phyloP scores from a whole-genome alignment of 139 green algal species.

The Chlorella sp. region DNA sequence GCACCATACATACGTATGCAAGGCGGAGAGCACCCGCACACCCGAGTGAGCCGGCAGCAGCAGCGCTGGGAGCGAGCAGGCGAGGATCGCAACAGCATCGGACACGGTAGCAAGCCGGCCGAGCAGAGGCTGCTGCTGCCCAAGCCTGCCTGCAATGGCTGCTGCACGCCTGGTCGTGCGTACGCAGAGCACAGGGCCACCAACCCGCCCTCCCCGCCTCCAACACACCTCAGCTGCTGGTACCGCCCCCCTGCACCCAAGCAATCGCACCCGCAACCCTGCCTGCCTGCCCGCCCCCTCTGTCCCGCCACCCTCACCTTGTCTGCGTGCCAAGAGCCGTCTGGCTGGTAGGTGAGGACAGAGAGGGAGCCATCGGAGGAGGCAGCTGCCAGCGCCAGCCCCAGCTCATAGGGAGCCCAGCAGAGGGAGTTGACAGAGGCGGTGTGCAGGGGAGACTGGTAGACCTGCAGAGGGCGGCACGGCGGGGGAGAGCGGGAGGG shows the following conservation, averaged over 20 bases:
- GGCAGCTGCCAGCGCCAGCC: slow-evolving; percentile 86
- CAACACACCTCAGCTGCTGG: not conserved
- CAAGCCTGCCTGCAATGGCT: too few species aligned
- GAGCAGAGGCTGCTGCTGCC: too few species aligned
- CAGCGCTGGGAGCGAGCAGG: too few species aligned
- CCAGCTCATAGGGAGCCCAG: slow-evolving; percentile 95
- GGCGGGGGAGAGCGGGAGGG: too few species aligned
- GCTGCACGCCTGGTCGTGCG: too few species aligned
- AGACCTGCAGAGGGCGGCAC: slow-evolving; percentile 50
- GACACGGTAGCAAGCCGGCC: too few species aligned
- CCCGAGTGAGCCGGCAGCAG: too few species aligned
- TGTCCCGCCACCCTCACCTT: slow-evolving; percentile 54
- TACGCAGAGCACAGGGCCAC: too few species aligned
- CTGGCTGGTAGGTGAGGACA: slow-evolving; percentile 72
- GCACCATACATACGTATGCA: too few species aligned
- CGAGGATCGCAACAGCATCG: too few species aligned
- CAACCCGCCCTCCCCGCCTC: not conserved
- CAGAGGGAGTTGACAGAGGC: slow-evolving; percentile 93
- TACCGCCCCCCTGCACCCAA: not conserved
- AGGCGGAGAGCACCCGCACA: too few species aligned
- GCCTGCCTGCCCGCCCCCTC: not conserved
- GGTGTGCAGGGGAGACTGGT: slow-evolving; percentile 63
- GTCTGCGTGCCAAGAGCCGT: slow-evolving; percentile 65
- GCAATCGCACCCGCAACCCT: not conserved
- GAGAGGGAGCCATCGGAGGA: slow-evolving; percentile 92